Evolutionary conservation across 495 filamentous ascomycete species (phyloP).

Genomic region (Friedmanniomyces simplex): DNA sequence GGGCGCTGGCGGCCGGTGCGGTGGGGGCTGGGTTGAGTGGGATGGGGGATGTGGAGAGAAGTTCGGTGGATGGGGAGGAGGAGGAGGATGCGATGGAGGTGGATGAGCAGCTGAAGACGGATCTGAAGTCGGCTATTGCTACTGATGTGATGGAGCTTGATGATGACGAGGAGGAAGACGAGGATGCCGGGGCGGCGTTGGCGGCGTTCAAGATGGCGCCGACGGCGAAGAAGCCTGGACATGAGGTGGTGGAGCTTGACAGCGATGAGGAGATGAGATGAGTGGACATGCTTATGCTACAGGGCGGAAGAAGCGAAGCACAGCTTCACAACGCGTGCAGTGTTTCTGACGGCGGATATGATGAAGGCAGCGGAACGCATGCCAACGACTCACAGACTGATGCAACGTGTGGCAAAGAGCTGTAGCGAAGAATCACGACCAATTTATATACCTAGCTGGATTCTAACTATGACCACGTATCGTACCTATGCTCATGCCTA

Average conservation of each 20-base stretch:
- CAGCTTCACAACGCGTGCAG: too few species aligned
- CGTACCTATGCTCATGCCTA: too few species aligned
- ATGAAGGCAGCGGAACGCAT: too few species aligned
- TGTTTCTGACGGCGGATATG: too few species aligned
- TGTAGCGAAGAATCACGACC: too few species aligned
- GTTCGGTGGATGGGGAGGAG: not conserved
- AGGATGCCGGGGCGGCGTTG: slow-evolving; percentile 2
- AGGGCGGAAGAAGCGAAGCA: too few species aligned
- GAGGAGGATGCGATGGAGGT: slow-evolving; percentile 7
- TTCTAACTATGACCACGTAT: too few species aligned
- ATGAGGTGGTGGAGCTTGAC: not conserved
- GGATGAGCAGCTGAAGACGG: not conserved
- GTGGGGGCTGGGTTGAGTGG: not conserved
- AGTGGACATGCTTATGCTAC: too few species aligned
- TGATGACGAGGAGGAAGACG: slow-evolving; percentile 5
- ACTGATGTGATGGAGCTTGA: slow-evolving; percentile 8
- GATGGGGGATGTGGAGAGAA: not conserved
- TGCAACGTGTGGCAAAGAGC: too few species aligned
- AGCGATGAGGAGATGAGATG: not conserved
- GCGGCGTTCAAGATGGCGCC: slow-evolving; percentile 7
- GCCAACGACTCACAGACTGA: too few species aligned
- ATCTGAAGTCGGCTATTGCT: not conserved
- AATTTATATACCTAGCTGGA: too few species aligned
- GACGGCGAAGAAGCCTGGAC: not conserved
- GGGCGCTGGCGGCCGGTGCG: not conserved